Evolutionary conservation across 176 grass and related monocot genomes (phyloP).

Genomic region (sorghum (Sorghum bicolor)): DNA sequence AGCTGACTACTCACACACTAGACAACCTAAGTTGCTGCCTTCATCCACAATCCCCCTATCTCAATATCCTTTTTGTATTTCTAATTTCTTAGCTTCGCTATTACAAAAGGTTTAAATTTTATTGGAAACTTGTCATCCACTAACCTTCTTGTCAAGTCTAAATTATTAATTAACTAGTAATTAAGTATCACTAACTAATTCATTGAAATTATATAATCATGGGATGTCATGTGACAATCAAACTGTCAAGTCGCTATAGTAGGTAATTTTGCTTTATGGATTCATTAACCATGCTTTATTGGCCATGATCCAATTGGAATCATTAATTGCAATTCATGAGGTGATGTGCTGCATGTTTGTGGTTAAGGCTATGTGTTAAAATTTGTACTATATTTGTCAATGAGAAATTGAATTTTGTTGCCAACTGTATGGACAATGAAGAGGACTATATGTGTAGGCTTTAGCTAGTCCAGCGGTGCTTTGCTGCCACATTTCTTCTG

Average conservation of each 20-base stretch:
- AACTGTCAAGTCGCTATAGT: background rate
- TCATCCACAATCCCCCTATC: background rate
- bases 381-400: slow-evolving; percentile 12
- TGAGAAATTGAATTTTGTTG: slow-evolving; percentile 37
- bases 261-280: slow-evolving; percentile 34
- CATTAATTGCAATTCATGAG: slow-evolving; percentile 31
- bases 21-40: background rate
- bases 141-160: background rate
- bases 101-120: background rate
- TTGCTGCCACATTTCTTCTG: background rate
- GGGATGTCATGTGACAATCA: background rate
- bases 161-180: background rate
- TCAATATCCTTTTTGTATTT: background rate
- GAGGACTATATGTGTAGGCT: slow-evolving; percentile 7
- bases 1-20: background rate
- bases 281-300: slow-evolving; percentile 19
- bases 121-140: background rate
- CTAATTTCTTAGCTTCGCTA: background rate
- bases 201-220: background rate
- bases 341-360: slow-evolving; percentile 39
- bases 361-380: slow-evolving; percentile 18
- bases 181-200: background rate
- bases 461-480: background rate
- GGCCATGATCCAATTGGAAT: background rate
- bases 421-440: slow-evolving; percentile 23